Evolutionary conservation across 139 green algal species (phyloP).

Genomic region (Coccomyxa sp.): DNA sequence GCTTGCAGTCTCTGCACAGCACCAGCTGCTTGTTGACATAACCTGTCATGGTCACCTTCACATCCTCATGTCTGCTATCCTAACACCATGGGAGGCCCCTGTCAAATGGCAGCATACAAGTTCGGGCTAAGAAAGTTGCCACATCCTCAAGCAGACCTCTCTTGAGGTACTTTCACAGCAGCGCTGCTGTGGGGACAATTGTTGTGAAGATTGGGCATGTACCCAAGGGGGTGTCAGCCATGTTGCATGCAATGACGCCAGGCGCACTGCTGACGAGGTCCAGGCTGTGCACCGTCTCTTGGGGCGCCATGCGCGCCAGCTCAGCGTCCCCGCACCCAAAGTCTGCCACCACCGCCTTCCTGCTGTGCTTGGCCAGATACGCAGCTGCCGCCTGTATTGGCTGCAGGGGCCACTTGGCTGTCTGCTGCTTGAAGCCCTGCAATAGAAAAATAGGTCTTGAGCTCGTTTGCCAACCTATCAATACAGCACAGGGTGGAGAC

Average conservation of each 20-base stretch:
- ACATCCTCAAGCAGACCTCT: no score
- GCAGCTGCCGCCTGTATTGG: conserved; percentile 73
- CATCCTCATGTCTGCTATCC: no score
- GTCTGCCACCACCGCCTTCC: conserved; percentile 69
- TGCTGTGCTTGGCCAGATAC: conserved; percentile 52
- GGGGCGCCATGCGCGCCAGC: conserved; percentile 53
- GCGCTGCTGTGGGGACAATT: no score
- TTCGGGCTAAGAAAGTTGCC: no score
- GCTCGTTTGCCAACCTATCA: no score
- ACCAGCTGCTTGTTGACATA: neutral
- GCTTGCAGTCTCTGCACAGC: conserved; percentile 5
- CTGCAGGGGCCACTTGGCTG: conserved; percentile 74
- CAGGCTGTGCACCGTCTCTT: conserved; percentile 80
- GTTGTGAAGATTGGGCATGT: no score
- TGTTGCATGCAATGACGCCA: conserved; percentile 90
- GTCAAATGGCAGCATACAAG: no score
- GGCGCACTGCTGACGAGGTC: conserved; percentile 80
- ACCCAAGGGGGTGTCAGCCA: conserved; percentile 58
- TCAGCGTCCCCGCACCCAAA: conserved; percentile 93
- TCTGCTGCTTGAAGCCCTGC: conserved; percentile 58
- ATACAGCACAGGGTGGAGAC: no score
- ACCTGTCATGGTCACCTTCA: no score
- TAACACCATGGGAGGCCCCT: no score
- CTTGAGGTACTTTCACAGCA: no score
- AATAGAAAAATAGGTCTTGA: neutral